These are phyloP conservation scores for Elsinoe fawcettii DNA, from an alignment of 2,329 filamentous ascomycete genomes.

Conservation along the genomic window DNA sequence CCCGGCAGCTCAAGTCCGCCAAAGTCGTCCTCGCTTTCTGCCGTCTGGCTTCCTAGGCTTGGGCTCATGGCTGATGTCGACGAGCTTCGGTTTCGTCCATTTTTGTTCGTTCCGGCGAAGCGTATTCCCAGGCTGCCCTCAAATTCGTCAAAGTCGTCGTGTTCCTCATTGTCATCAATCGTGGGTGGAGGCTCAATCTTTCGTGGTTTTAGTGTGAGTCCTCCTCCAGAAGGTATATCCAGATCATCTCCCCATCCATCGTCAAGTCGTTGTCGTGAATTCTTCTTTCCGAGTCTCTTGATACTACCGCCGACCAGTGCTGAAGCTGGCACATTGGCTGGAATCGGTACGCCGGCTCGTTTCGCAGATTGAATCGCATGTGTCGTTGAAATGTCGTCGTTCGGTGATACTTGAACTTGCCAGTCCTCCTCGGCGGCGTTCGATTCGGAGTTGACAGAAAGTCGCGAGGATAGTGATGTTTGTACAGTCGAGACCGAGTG, in stretches of 20 bases:
- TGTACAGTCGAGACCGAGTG: slow-evolving; percentile 64
- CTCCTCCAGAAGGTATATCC: slow-evolving; percentile 35
- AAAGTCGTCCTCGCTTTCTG: slow-evolving; percentile 86
- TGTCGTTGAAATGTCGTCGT: slow-evolving; percentile 74
- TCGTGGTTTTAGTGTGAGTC: slow-evolving; percentile 37
- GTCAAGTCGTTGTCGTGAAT: slow-evolving; percentile 29
- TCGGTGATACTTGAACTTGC: slow-evolving; percentile 74
- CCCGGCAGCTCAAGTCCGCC: slow-evolving; percentile 80
- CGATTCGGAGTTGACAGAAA: slow-evolving; percentile 75
- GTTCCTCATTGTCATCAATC: slow-evolving; percentile 39
- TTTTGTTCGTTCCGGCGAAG: slow-evolving; percentile 76
- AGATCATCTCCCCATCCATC: slow-evolving; percentile 47
- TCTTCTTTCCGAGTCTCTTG: slow-evolving; percentile 65
- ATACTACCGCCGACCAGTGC: slow-evolving; percentile 89
- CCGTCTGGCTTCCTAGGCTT: slow-evolving; percentile 81
- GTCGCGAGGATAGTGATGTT: slow-evolving; percentile 67
- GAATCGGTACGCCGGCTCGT: slow-evolving; percentile 84
- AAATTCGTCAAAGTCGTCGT: slow-evolving; percentile 83
- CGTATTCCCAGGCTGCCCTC: slow-evolving; percentile 88
- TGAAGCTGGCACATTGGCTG: slow-evolving; percentile 75
- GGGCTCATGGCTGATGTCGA: slow-evolving; percentile 85
- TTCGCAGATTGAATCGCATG: slow-evolving; percentile 84
- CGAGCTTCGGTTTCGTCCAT: slow-evolving; percentile 73
- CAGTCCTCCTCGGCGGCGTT: slow-evolving; percentile 73
- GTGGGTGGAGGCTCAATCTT: slow-evolving; percentile 41